These are phyloP conservation scores for Globisporangium barbulae DNA, from an alignment of 352 stramenopile genomes.

Conservation along the genomic window DNA sequence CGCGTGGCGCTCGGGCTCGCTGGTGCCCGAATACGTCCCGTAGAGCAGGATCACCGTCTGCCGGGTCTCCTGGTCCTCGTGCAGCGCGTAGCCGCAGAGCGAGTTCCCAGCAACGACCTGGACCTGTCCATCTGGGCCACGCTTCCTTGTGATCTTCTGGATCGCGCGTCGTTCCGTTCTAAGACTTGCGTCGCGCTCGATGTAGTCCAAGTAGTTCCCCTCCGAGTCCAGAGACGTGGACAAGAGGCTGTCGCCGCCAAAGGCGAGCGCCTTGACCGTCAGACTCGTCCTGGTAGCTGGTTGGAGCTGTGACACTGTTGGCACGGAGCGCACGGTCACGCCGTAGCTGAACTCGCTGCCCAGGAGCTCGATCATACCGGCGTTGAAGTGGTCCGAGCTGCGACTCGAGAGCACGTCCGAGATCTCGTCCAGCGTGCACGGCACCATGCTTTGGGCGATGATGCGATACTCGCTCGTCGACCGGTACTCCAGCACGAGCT, in stretches of 20 bases:
- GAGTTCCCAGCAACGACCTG: slow-evolving; percentile 6
- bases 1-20: slow-evolving; percentile 5
- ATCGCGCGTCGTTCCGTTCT: slow-evolving; percentile 14
- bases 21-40: slow-evolving; percentile 10
- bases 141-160: slow-evolving; percentile 13
- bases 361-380: slow-evolving; percentile 28
- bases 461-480: slow-evolving; percentile 19
- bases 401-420: slow-evolving; percentile 18
- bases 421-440: slow-evolving; percentile 24
- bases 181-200: slow-evolving; percentile 9
- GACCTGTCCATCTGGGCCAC: neutral
- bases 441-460: slow-evolving; percentile 20
- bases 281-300: slow-evolving; percentile 6
- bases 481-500: slow-evolving; percentile 16
- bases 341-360: slow-evolving; percentile 24
- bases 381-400: slow-evolving; percentile 27
- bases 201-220: slow-evolving; percentile 24
- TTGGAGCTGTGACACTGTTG: neutral
- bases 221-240: slow-evolving; percentile 10
- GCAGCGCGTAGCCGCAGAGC: slow-evolving; percentile 22
- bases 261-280: slow-evolving; percentile 21
- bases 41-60: slow-evolving; percentile 22
- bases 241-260: slow-evolving; percentile 13
- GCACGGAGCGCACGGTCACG: slow-evolving; percentile 20
- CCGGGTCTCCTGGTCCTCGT: slow-evolving; percentile 20